These are phyloP conservation scores for Aureobasidium mangrovei DNA, from an alignment of 2,329 filamentous ascomycete genomes.

Conservation along the genomic window DNA sequence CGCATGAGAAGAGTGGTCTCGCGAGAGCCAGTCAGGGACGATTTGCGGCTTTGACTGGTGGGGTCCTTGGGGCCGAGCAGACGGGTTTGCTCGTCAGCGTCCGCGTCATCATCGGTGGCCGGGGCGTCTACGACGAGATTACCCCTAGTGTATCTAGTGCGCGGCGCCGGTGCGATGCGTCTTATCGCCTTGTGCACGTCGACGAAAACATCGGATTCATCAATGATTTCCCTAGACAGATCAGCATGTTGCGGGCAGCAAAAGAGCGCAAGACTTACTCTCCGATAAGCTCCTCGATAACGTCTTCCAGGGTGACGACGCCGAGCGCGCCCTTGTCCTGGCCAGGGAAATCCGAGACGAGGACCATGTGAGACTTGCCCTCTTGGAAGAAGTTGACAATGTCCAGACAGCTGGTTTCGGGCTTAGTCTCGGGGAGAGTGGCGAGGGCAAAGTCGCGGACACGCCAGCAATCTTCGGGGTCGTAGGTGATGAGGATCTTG, in stretches of 20 bases:
- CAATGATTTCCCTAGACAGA: slow-evolving; percentile 75
- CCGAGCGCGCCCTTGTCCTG: slow-evolving; percentile 83
- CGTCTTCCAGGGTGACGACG: slow-evolving; percentile 92
- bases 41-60: slow-evolving; percentile 4
- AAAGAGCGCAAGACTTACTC: slow-evolving; percentile 54
- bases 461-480: slow-evolving; percentile 80
- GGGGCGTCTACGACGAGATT: slow-evolving; percentile 15
- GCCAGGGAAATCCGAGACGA: slow-evolving; percentile 86
- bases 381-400: slow-evolving; percentile 99
- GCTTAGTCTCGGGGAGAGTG: slow-evolving; percentile 86
- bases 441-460: slow-evolving; percentile 89
- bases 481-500: slow-evolving; percentile 98
- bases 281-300: slow-evolving; percentile 97
- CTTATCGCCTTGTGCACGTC: slow-evolving; percentile 98
- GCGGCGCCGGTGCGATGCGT: slow-evolving; percentile 75
- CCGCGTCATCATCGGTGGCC: slow-evolving; percentile 19
- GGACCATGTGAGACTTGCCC: slow-evolving; percentile 96
- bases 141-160: slow-evolving; percentile 39
- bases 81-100: slow-evolving; percentile 16
- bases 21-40: slow-evolving; percentile 15
- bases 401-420: slow-evolving; percentile 92
- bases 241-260: background rate
- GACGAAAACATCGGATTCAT: slow-evolving; percentile 96
- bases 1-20: slow-evolving; percentile 36
- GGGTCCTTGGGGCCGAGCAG: slow-evolving; percentile 3